Evolutionary conservation across 1,139 yeast genomes (phyloP).

Genomic region (Suhomyces choctaworum): DNA sequence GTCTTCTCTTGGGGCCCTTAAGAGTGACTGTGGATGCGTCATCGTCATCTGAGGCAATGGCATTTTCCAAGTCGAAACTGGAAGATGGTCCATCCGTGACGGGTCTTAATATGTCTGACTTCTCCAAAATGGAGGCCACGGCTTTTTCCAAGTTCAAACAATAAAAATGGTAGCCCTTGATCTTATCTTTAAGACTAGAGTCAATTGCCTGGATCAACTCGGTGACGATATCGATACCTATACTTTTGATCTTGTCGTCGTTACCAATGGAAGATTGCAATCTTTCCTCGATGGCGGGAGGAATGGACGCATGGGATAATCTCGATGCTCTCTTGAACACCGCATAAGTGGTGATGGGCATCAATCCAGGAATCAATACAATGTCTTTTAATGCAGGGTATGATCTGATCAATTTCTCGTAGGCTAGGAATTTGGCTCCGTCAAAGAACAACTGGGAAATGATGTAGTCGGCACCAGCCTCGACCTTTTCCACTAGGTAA

Average conservation of each 20-base stretch:
- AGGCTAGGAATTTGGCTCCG: constrained; percentile 41
- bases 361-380: constrained; percentile 83
- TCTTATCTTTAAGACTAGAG: constrained; percentile 50
- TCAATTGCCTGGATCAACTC: constrained; percentile 63
- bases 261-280: constrained; percentile 63
- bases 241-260: constrained; percentile 80
- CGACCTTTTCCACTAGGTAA: constrained; percentile 55
- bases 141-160: constrained; percentile 89
- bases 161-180: constrained; percentile 86
- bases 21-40: constrained; percentile 2
- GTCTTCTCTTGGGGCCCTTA: constrained; percentile 32
- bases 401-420: constrained; percentile 33
- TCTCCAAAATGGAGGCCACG: constrained; percentile 77
- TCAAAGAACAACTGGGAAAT: constrained; percentile 49
- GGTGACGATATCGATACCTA: constrained; percentile 75
- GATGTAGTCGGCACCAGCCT: constrained; percentile 49
- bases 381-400: constrained; percentile 43
- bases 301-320: constrained; percentile 86
- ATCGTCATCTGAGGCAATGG: constrained; percentile 34
- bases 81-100: constrained; percentile 20
- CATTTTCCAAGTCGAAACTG: constrained; percentile 28
- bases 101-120: constrained; percentile 49
- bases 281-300: constrained; percentile 42
- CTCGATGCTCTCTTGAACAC: constrained; percentile 87
- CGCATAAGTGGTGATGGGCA: constrained; percentile 93